Evolutionary conservation across 495 filamentous ascomycete genomes (phyloP), one percentile per base, ranked within the genome.

Genomic region (Podospora pseudoanserina): DNA sequence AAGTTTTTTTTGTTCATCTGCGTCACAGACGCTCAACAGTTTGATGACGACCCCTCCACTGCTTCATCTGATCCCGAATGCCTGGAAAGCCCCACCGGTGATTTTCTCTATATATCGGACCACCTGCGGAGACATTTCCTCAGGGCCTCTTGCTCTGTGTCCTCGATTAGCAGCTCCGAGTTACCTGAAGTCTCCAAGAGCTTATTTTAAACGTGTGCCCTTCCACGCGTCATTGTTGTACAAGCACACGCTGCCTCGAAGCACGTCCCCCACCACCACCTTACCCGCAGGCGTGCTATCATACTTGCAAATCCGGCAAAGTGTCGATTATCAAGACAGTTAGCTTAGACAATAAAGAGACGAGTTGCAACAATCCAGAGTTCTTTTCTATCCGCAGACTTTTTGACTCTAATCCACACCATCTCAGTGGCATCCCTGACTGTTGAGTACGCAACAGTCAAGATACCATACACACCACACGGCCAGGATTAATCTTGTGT

Each of bases 21-120:
- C 64, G 26, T 65, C 64, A 65, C 34, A 65, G 49, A 53, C 58
- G 39, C 39, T 49, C 39, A 49, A 49, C 39, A 49, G 1, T 49
- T 49, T 49, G 39, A 49, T 49, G 9, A 11, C 39, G 18, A 49
- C 39, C 39, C 39, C 39, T 49, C 39, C 23, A 23, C 23, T 23
- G 23, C 39, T 49, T 49, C 39, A 49, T 49, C 39, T 18, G 39
- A 49, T 49, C 39, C 39, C 13, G 15, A 49, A 49, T 13, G 39
- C 13, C 13, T 49, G 39, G 39, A 49, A 49, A 16, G 9, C 64
- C 56, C 58, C 64, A 57, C 64, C 64, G 13, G 54, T 34, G 20
- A 18, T 19, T 19, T 65, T 15, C 56, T 53, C 60, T 61, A 60
- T 44, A 67, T 60, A 60, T 53, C 65, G 19, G 60, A 44, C 54